Percentiles rank a stretch among this genome's conserved stretches.
Conservation (phyloP, 2,329 filamentous ascomycete genomes). For the Rutstroemia sp. region DNA sequence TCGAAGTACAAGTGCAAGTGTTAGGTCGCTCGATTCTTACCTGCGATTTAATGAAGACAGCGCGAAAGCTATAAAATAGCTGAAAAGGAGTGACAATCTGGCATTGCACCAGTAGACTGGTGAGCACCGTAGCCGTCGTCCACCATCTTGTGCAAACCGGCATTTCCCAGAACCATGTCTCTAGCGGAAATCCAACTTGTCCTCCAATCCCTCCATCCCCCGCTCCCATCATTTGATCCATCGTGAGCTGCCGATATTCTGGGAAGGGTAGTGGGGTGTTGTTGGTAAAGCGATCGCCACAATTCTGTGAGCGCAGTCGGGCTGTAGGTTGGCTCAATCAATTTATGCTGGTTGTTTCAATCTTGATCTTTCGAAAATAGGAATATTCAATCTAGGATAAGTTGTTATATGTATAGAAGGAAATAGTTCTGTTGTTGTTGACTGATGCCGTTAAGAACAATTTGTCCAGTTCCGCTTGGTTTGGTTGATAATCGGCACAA, state of each 20-base stretch:
- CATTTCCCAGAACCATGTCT: conserved; percentile 99
- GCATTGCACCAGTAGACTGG: conserved; percentile 86
- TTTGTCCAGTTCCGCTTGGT: conserved; percentile 3
- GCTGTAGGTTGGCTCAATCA: not conserved
- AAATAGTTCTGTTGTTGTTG: not conserved
- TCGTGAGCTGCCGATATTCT: conserved; percentile 10
- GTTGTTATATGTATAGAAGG: not conserved
- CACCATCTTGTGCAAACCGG: conserved; percentile 93
- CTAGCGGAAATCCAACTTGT: conserved; percentile 66
- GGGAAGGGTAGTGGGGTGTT: not conserved
- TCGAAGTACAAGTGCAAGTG: not conserved
- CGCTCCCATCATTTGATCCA: conserved; percentile 32
- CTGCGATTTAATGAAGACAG: conserved; percentile 88
- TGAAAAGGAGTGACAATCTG: conserved; percentile 89
- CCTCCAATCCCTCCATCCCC: conserved; percentile 35
- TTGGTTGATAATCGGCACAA: not conserved
- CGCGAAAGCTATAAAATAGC: conserved; percentile 91
- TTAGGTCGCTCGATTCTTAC: conserved; percentile 41
- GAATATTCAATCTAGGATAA: too few species aligned
- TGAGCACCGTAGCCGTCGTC: conserved; percentile 87
- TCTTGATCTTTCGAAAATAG: not conserved
- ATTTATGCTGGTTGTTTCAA: too few species aligned
- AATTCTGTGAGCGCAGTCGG: not conserved
- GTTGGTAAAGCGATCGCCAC: not conserved
- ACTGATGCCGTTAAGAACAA: conserved; percentile 1